Evolutionary conservation across 768 basidiomycete genomes (phyloP), one percentile per base, ranked within the genome.

Genomic region (Rossbeevera mucosa): DNA sequence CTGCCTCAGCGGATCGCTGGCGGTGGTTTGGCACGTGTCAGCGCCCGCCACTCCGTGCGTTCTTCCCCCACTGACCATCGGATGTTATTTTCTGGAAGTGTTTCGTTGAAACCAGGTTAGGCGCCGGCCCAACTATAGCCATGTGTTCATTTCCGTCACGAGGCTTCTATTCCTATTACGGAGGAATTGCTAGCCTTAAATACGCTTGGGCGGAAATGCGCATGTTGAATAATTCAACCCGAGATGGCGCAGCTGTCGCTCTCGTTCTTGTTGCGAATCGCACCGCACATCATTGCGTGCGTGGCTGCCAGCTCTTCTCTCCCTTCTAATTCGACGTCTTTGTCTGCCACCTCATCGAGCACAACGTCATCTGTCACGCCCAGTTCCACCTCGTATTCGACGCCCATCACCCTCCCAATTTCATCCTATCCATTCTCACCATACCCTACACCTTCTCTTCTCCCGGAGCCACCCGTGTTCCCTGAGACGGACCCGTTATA

Each of bases 361-460:
- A 44, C 29, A n/a, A 53, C 50, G 7, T 1, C 36, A 5, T 50
- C 52, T 44, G 2, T 11, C n/a, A 2, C 33, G 60, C 55, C 20
- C n/a, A n/a, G n/a, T 55, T 48, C 30, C 16, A 22, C 50, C 21
- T 8, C 22, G 2, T 18, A 38, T 18, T 38, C 36, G n/a, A 38
- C 36, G 3, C 33, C 36, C 9, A 38, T 65, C 13, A 71, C 67
- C 22, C 45, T 75, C 28, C 75, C 78, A 13, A 71, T 77, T 44
- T 66, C 73, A 18, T 57, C 65, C 0, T 73, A 74, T 48, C 57
- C 75, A 1, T 86, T 87, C 73, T 68, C 76, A 12, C 77, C 83
- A 4, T 85, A 79, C 72, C 83, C 86, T 1, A 73, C 79, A 13
- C 83, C 86, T 14, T 77, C 80, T 0, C 76, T 81, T 49, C 58